Conservation (phyloP, 306 rosid genomes). For the Cajanus cajan region DNA sequence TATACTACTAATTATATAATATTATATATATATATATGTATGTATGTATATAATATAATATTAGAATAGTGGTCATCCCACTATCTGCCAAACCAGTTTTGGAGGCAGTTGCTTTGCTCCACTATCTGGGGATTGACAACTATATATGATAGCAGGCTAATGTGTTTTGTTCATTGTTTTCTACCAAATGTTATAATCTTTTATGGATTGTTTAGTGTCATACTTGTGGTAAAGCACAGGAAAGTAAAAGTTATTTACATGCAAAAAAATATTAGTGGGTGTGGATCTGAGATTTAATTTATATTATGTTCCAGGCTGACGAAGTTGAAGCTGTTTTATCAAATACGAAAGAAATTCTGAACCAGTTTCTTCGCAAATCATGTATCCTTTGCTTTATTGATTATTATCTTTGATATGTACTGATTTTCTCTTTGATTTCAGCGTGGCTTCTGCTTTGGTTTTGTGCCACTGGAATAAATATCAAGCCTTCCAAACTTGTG, state of each 20-base stretch:
- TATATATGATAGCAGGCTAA: background rate
- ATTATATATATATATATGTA: too few relatives aligned
- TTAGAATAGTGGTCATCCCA: too few relatives aligned
- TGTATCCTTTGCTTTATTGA: slow-evolving; percentile 54
- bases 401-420: slow-evolving; percentile 6
- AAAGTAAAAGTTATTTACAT: slow-evolving; percentile 11
- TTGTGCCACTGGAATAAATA: slow-evolving; percentile 7
- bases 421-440: slow-evolving; percentile 21
- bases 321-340: slow-evolving; percentile 88
- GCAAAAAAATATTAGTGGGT: slow-evolving; percentile 1
- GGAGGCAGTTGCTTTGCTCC: too few relatives aligned
- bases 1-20: too few relatives aligned
- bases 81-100: too few relatives aligned
- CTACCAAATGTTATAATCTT: background rate
- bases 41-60: too few relatives aligned
- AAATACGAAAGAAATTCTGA: slow-evolving; percentile 72
- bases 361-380: slow-evolving; percentile 79
- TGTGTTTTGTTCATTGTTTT: slow-evolving; percentile 3
- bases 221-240: slow-evolving; percentile 7
- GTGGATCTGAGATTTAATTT: slow-evolving; percentile 27
- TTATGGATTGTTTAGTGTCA: slow-evolving; percentile 8
- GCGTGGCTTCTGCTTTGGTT: background rate
- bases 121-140: too few relatives aligned
- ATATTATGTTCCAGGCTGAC: slow-evolving; percentile 52
- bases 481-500: background rate